Evolutionary conservation across 768 basidiomycete species (phyloP).

Genomic region (Serendipita sp.): DNA sequence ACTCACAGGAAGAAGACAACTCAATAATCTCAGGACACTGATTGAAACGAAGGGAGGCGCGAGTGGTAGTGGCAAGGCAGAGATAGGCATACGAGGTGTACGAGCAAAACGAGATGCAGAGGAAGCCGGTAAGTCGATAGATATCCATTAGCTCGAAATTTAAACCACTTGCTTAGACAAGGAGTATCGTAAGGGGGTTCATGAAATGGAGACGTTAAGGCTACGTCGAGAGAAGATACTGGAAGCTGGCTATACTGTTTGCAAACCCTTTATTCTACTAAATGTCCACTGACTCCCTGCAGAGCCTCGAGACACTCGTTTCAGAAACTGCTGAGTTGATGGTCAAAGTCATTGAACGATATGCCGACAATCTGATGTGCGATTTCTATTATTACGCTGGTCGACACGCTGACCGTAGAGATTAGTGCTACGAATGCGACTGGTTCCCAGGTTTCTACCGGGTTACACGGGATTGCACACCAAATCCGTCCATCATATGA

Average conservation of each 20-base stretch:
- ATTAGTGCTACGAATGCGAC: conserved; percentile 63
- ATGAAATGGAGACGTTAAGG: conserved; percentile 84
- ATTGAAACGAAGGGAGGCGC: conserved; percentile 42
- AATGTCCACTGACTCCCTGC: conserved; percentile 1
- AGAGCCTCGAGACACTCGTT: conserved; percentile 72
- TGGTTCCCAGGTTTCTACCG: conserved; percentile 52
- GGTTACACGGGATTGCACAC: conserved; percentile 42
- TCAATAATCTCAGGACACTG: conserved; percentile 74
- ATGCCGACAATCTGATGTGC: conserved; percentile 66
- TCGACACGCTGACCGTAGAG: conserved; percentile 3
- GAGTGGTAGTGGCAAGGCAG: conserved; percentile 36
- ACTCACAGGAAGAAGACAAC: conserved; percentile 55
- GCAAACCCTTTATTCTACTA: conserved; percentile 12
- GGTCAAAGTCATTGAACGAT: conserved; percentile 48
- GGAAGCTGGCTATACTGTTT: conserved; percentile 62
- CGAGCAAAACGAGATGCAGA: conserved; percentile 80
- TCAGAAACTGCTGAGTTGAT: conserved; percentile 50
- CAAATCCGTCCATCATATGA: conserved; percentile 60
- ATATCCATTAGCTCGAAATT: background rate
- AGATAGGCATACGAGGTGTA: conserved; percentile 52
- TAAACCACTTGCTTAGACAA: conserved; percentile 37
- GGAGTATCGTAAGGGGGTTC: conserved; percentile 77
- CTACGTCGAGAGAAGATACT: conserved; percentile 67
- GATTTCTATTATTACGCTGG: conserved; percentile 13
- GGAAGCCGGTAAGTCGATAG: conserved; percentile 51